These are phyloP conservation scores for Microdochium bolleyi DNA, from an alignment of 2,329 filamentous ascomycete genomes.

Conservation along the genomic window DNA sequence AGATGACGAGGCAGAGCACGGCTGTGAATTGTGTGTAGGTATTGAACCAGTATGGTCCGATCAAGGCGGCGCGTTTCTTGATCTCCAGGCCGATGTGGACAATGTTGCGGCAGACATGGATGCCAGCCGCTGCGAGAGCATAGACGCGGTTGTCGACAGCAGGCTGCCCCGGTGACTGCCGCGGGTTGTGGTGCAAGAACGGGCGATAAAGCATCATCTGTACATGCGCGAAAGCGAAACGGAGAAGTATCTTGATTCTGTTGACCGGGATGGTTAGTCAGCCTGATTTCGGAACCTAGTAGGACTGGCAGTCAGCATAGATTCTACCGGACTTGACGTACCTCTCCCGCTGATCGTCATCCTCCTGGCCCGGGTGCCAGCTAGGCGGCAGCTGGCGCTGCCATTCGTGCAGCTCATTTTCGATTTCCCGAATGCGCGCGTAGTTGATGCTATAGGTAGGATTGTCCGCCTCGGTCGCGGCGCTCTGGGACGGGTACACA, in stretches of 20 bases:
- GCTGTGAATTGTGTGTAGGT: constrained; percentile 75
- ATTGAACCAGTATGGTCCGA: constrained; percentile 75
- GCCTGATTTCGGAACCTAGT: neutral
- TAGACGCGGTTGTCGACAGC: constrained; percentile 64
- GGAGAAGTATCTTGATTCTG: constrained; percentile 59
- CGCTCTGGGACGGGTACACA: constrained; percentile 51
- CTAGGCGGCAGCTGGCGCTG: constrained; percentile 59
- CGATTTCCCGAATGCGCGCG: constrained; percentile 50
- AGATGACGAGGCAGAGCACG: constrained; percentile 68
- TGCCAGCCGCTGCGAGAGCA: constrained; percentile 54
- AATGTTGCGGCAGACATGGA: constrained; percentile 58
- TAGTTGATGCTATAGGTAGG: constrained; percentile 51
- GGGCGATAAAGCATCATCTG: constrained; percentile 73
- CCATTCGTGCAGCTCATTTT: constrained; percentile 52
- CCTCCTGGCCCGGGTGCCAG: constrained; percentile 69
- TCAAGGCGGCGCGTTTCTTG: constrained; percentile 59
- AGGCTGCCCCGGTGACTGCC: constrained; percentile 39
- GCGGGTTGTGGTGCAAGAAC: constrained; percentile 71
- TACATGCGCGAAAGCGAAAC: constrained; percentile 69
- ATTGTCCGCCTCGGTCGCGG: constrained; percentile 30
- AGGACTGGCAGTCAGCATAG: constrained; percentile 11
- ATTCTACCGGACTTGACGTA: constrained; percentile 65
- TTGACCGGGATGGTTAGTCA: neutral
- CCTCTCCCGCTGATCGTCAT: constrained; percentile 50
- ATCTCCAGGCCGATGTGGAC: constrained; percentile 73